A percentile compares a stretch with the other conserved stretches of the same genome.
phyloP scores from a whole-genome alignment of 768 basidiomycete species.

The Hypholoma fasciculare region DNA sequence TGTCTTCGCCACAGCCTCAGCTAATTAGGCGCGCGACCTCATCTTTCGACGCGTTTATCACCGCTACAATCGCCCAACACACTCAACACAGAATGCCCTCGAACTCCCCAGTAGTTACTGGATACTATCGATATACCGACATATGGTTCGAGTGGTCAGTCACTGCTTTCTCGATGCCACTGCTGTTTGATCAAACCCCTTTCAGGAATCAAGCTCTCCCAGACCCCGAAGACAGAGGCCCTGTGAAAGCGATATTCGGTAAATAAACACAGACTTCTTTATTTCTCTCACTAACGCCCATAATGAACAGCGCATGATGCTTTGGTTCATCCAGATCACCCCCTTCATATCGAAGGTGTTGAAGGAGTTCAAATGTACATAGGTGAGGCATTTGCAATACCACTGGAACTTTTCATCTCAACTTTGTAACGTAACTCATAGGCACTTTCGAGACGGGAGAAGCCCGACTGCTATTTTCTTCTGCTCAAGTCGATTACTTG shows the following conservation, averaged over 20 bases:
- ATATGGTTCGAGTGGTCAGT: slow-evolving; percentile 79
- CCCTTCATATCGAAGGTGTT: slow-evolving; percentile 61
- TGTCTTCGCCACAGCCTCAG: slow-evolving; percentile 10
- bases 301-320: slow-evolving; percentile 54
- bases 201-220: slow-evolving; percentile 58
- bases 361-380: slow-evolving; percentile 72
- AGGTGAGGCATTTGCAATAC: slow-evolving; percentile 39
- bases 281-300: neutral
- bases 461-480: slow-evolving; percentile 79
- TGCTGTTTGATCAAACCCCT: neutral
- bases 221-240: slow-evolving; percentile 55
- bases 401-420: neutral
- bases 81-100: slow-evolving; percentile 16
- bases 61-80: neutral
- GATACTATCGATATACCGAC: slow-evolving; percentile 85
- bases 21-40: slow-evolving; percentile 22
- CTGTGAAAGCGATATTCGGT: slow-evolving; percentile 70
- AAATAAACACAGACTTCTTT: neutral
- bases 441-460: slow-evolving; percentile 73
- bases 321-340: slow-evolving; percentile 70
- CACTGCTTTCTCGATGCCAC: neutral
- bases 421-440: slow-evolving; percentile 18
- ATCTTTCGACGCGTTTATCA: neutral
- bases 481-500: slow-evolving; percentile 81
- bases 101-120: slow-evolving; percentile 50